phyloP scores from a whole-genome alignment of 148 eudicot genomes.

The Chenopodium quinoa region DNA sequence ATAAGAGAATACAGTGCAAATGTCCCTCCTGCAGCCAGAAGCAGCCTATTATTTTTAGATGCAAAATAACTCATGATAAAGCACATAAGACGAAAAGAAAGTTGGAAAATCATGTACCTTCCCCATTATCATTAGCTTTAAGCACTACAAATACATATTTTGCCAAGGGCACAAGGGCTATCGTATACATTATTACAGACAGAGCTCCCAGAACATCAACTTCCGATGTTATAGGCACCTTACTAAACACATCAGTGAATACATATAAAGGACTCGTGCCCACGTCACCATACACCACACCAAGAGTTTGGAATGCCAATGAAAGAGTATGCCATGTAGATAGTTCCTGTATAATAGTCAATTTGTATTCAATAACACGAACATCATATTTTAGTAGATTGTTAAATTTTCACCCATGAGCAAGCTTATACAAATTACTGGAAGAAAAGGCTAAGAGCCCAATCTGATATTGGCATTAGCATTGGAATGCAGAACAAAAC shows the following conservation, averaged over 20 bases:
- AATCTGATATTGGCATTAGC: too few relatives aligned
- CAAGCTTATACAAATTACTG: too few relatives aligned
- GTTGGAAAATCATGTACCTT: constrained; percentile 53
- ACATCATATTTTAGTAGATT: not conserved
- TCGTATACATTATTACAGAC: constrained; percentile 84
- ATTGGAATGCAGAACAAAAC: too few relatives aligned
- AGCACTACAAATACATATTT: constrained; percentile 92
- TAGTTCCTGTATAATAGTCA: constrained; percentile 49
- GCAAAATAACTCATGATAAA: not conserved
- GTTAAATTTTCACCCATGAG: too few relatives aligned
- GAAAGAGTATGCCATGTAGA: constrained; percentile 67
- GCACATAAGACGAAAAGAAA: not conserved
- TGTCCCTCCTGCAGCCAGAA: constrained; percentile 72
- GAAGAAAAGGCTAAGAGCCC: too few relatives aligned
- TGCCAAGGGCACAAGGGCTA: constrained; percentile 76
- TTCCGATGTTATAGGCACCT: constrained; percentile 75
- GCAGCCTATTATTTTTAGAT: constrained; percentile 16
- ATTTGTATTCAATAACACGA: constrained; percentile 10
- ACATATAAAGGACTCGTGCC: constrained; percentile 97
- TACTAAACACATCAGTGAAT: constrained; percentile 85
- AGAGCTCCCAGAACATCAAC: constrained; percentile 83
- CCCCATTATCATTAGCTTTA: constrained; percentile 94
- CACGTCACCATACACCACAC: constrained; percentile 97
- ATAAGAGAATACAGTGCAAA: constrained; percentile 92
- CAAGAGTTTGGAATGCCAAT: constrained; percentile 94